A percentile compares a stretch with the other conserved stretches of the same genome.
These are phyloP conservation scores for Brassica juncea DNA, from an alignment of 345 rosid genomes.

Conservation along the genomic window DNA sequence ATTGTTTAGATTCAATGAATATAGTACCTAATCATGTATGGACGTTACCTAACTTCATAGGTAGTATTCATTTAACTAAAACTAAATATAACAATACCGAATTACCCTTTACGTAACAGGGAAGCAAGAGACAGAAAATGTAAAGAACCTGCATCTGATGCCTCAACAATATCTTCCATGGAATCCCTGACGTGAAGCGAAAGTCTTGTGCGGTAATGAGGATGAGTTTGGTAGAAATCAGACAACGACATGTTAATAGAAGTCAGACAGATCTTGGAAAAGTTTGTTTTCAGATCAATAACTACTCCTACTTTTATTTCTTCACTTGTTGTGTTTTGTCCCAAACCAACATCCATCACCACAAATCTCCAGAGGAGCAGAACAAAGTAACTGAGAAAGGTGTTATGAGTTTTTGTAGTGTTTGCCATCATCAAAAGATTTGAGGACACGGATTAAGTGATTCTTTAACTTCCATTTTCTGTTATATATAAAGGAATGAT, in stretches of 20 bases:
- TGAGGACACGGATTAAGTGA: neutral
- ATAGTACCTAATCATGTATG: neutral
- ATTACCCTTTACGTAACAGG: neutral
- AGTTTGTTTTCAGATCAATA: conserved; percentile 33
- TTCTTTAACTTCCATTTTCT: neutral
- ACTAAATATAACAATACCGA: too few relatives aligned
- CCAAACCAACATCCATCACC: conserved; percentile 18
- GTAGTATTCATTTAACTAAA: neutral
- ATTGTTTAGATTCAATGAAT: neutral
- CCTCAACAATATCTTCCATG: conserved; percentile 31
- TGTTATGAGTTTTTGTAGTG: conserved; percentile 1
- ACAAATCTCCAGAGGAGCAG: neutral
- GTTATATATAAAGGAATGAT: neutral
- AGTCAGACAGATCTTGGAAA: conserved; percentile 26
- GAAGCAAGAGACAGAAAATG: conserved; percentile 10
- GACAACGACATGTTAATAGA: conserved; percentile 36
- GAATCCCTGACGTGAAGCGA: conserved; percentile 35
- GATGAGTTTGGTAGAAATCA: conserved; percentile 36
- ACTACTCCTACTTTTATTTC: conserved; percentile 44
- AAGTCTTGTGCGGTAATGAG: conserved; percentile 33
- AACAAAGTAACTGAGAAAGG: conserved; percentile 9
- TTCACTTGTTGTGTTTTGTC: neutral
- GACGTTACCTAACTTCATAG: neutral
- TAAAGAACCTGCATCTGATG: conserved; percentile 43
- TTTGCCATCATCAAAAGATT: neutral